phyloP scores from a whole-genome alignment of 148 eudicot genomes.

The Salicornia ramosissima region DNA sequence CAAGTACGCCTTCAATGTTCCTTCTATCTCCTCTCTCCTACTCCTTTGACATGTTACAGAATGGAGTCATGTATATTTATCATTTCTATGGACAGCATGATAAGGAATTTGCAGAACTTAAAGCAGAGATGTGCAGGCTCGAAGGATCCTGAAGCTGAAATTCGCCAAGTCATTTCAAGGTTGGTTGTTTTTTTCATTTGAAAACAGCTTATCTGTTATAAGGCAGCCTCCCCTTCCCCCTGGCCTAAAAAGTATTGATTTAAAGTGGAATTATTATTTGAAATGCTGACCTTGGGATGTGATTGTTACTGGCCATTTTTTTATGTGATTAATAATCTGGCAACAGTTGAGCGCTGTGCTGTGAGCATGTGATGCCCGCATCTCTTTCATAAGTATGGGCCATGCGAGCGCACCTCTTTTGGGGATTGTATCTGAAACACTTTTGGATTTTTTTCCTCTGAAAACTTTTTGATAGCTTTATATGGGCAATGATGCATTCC shows the following conservation, averaged over 20 bases:
- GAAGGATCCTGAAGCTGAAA: constrained; percentile 58
- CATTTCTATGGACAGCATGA: constrained; percentile 63
- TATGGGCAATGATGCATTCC: background rate
- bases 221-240: background rate
- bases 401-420: background rate
- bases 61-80: constrained; percentile 19
- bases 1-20: constrained; percentile 38
- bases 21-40: background rate
- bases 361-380: background rate
- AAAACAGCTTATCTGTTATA: background rate
- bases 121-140: constrained; percentile 67
- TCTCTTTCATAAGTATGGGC: background rate
- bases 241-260: background rate
- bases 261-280: background rate
- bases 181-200: constrained; percentile 13
- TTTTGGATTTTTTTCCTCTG: background rate
- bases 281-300: background rate
- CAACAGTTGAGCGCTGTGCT: background rate
- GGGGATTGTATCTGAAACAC: background rate
- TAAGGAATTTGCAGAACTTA: constrained; percentile 51
- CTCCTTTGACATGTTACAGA: background rate
- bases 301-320: background rate
- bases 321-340: background rate
- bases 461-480: background rate
- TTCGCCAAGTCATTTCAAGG: constrained; percentile 56